These are phyloP conservation scores for Jatropha podagrica DNA, from an alignment of 441 rosid species.

Conservation along the genomic window DNA sequence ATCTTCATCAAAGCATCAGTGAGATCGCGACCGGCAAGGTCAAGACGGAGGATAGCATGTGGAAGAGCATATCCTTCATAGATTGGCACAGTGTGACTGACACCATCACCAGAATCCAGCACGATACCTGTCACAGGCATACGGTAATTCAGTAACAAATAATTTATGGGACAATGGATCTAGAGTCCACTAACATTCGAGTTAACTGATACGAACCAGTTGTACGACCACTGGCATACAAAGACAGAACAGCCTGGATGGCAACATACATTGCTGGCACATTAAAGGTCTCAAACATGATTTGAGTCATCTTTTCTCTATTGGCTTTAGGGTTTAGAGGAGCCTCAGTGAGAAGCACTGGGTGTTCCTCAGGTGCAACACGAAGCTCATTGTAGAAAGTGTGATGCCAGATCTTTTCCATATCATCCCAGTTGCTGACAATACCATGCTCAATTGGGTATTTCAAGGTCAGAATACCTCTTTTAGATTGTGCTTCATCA, in stretches of 20 bases:
- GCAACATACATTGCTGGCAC: slow-evolving; percentile 63
- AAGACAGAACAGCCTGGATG: slow-evolving; percentile 55
- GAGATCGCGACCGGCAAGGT: slow-evolving; percentile 75
- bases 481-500: slow-evolving; percentile 59
- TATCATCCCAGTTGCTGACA: no score
- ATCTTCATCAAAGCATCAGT: slow-evolving; percentile 72
- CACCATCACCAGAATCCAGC: slow-evolving; percentile 87
- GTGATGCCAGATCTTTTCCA: no score
- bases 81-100: slow-evolving; percentile 77
- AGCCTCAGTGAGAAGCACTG: slow-evolving; percentile 57
- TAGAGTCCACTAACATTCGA: background rate
- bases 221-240: slow-evolving; percentile 69
- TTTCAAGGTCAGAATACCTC: slow-evolving; percentile 30
- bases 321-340: slow-evolving; percentile 59
- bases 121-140: slow-evolving; percentile 50
- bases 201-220: slow-evolving; percentile 38
- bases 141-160: slow-evolving; percentile 2
- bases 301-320: slow-evolving; percentile 40
- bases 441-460: no score
- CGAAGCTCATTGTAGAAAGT: slow-evolving; percentile 37
- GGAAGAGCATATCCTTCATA: slow-evolving; percentile 77
- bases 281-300: slow-evolving; percentile 10
- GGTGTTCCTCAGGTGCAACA: slow-evolving; percentile 60
- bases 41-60: slow-evolving; percentile 70
- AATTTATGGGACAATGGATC: background rate